Evolutionary conservation across 768 basidiomycete species (phyloP), one percentile per base, ranked within the genome.

Genomic region (Psilocybe sp.): DNA sequence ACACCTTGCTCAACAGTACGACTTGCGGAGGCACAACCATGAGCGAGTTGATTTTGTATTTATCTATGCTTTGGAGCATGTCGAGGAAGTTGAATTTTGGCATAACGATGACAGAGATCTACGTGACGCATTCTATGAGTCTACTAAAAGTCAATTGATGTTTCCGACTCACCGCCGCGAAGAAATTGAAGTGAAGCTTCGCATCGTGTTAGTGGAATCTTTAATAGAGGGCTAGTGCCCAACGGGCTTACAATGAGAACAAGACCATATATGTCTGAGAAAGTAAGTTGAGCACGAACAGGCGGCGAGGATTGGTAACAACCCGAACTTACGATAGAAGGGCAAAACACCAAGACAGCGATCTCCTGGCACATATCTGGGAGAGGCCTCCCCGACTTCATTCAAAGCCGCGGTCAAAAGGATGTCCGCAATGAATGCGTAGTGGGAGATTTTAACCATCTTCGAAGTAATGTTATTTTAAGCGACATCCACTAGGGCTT

Each of bases 381-480:
- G 44, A 12, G 23, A 32, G 33, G 36, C 15, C 4, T 15, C 19
- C 19, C 45, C 45, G n/a, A 51, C 50, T 51, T 39, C 46, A 28
- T 51, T 46, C 39, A 46, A 7, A 14, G 42, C 34, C 3, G 50
- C 37, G 19, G 39, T 39, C 19, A 46, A n/a, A 14, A 51, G 37
- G 9, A 40, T 41, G 34, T 51, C 44, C 11, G 50, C 50, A n/a
- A 51, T 46, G 15, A 51, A 20, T n/a, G 44, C 36, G 15, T 46
- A 51, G 20, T 51, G 50, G 15, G 44, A 41, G 15, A 51, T 51
- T 40, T 51, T 51, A 5, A 51, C 39, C 19, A 51, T 46, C 50
- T 51, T 28, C 23, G 33, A 33, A 3, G 37, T 18, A 4, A 5
- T 11, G 28, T 14, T 38, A 44, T 3, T 31, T 44, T 8, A 10